Base-by-base conservation (phyloP, 1,139 yeast species). In the Yamadazyma mexicana region DNA sequence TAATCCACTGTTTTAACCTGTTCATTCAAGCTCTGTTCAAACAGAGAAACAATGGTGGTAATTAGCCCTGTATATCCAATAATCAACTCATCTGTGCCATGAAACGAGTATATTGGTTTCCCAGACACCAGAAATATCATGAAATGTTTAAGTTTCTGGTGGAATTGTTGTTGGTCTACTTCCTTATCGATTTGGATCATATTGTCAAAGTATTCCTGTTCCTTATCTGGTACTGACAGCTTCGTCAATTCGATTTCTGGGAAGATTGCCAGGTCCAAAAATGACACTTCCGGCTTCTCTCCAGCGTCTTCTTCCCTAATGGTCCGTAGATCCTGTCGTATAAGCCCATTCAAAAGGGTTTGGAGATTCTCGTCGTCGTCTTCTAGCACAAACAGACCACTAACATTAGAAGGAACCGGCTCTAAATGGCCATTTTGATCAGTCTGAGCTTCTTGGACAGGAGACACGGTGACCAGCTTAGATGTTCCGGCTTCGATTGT, bases 121-220 rank as follows among this genome's bases (percentile, higher is more conserved):
- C 98, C 98, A 0, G 98, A 96, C 2, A 83, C 66, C 0, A 96
- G 88, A n/a, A 92, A 68, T 5, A 92, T 79, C 48, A 89, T 81
- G 52, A 86, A 88, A 40, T 86, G 94, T 58, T 85, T 86, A 38
- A 72, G 61, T 34, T 68, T 75, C 31, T 50, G 47, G 41, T 66
- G 74, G 52, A 79, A 81, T 37, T 15, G 22, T 11, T 29, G 12
- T 4, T 29, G 20, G n/a, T 17, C 18, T 7, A 31, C 4, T 9
- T 29, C 31, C n/a, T 29, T 29, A 6, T 29, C n/a, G 10, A 29
- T 5, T 6, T 17, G 18, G 3, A 63, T 52, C 35, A 49, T 44
- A 18, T 50, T 43, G 1, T 45, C 24, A 31, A 43, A 56, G 40
- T 52, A 61, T 2, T 48, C 49, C 1, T 46, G 42, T 26, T 49